Conservation (phyloP, 2,329 filamentous ascomycete genomes). For the Penicillium griseofulvum region DNA sequence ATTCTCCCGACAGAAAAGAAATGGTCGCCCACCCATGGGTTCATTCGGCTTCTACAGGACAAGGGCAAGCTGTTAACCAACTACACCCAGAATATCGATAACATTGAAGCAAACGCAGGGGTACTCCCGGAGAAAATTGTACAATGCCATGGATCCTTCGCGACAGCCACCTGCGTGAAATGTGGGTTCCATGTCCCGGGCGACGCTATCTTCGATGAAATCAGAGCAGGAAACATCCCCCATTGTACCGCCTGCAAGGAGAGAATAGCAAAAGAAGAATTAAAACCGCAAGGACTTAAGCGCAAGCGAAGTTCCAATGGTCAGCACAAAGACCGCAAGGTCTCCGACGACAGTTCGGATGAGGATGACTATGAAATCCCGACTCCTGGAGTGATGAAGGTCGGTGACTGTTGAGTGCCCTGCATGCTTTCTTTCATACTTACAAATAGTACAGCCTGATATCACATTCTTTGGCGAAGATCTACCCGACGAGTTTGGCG, state of each 20-base stretch:
- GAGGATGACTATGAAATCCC: constrained; percentile 64
- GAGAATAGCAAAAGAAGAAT: constrained; percentile 45
- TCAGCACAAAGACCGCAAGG: constrained; percentile 52
- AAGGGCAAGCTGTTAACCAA: constrained; percentile 89
- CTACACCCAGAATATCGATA: constrained; percentile 99
- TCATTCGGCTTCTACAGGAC: constrained; percentile 84
- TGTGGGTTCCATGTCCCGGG: constrained; percentile 74
- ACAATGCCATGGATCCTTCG: constrained; percentile 95
- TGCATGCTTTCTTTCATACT: constrained; percentile 1
- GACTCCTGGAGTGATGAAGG: constrained; percentile 76
- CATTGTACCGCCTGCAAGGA: constrained; percentile 70
- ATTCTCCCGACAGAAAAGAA: constrained; percentile 78
- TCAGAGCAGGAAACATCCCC: constrained; percentile 72
- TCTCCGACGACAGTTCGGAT: constrained; percentile 55
- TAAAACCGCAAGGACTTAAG: constrained; percentile 50
- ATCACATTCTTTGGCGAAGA: constrained; percentile 97
- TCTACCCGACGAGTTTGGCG: constrained; percentile 78
- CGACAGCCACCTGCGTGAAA: constrained; percentile 82
- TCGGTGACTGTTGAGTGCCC: constrained; percentile 14
- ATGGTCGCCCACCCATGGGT: constrained; percentile 89
- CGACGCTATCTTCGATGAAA: constrained; percentile 73
- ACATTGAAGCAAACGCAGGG: constrained; percentile 83
- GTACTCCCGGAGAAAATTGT: constrained; percentile 78
- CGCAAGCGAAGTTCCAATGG: constrained; percentile 53
- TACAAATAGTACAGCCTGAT: constrained; percentile 60